Evolutionary conservation across 1,284 basidiomycete species (phyloP).

Genomic region (Puccinia novopanici): DNA sequence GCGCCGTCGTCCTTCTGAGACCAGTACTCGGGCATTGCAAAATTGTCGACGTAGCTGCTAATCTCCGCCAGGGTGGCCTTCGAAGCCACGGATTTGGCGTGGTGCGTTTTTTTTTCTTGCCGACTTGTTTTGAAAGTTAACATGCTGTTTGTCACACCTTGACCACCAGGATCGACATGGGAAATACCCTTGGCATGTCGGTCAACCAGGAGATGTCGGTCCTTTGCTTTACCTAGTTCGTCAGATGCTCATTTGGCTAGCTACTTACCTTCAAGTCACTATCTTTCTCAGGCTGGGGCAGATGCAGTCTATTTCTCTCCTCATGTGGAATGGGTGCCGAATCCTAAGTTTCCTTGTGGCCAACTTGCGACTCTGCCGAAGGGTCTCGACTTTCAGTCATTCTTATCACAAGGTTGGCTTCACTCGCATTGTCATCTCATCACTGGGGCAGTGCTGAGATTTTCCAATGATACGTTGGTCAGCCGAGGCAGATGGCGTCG

Average conservation of each 20-base stretch:
- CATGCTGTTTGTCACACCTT: background rate
- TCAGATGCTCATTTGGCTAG: background rate
- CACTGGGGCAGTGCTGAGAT: background rate
- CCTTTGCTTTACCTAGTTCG: background rate
- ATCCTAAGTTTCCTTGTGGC: slow-evolving; percentile 32
- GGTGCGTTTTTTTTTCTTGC: slow-evolving; percentile 14
- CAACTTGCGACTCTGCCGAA: slow-evolving; percentile 14
- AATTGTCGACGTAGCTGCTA: slow-evolving; percentile 27
- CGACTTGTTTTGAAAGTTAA: background rate
- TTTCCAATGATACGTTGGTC: background rate
- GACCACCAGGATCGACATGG: slow-evolving; percentile 12
- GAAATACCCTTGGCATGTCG: slow-evolving; percentile 29
- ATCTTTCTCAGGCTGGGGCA: slow-evolving; percentile 21
- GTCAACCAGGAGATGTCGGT: slow-evolving; percentile 33
- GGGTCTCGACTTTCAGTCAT: slow-evolving; percentile 19
- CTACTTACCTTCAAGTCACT: background rate
- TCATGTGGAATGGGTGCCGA: slow-evolving; percentile 32
- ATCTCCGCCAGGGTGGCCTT: background rate
- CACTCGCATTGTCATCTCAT: background rate
- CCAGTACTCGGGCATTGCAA: slow-evolving; percentile 42
- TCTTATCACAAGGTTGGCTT: slow-evolving; percentile 19
- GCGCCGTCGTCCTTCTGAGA: background rate
- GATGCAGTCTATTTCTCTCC: slow-evolving; percentile 30
- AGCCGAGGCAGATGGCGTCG: slow-evolving; percentile 41
- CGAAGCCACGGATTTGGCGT: slow-evolving; percentile 32